Conservation (phyloP, 257 asterid species). For the Euphrasia confusa region DNA sequence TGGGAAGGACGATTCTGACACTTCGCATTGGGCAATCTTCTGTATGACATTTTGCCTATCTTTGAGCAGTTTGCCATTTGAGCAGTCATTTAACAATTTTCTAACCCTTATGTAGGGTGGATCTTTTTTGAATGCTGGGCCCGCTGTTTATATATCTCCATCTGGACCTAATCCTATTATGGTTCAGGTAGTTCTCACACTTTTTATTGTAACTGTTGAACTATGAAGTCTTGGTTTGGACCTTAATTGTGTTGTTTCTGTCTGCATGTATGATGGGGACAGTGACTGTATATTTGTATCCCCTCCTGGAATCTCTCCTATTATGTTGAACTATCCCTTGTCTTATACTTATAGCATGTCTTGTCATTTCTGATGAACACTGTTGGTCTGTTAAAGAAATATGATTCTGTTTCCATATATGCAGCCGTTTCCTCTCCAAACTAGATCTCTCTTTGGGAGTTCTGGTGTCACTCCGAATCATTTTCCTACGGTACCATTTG, state of each 20-base stretch:
- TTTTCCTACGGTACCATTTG: conserved; percentile 46
- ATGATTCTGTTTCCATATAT: conserved; percentile 24
- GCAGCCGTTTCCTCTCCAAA: conserved; percentile 97
- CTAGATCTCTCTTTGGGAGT: conserved; percentile 65
- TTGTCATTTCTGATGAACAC: not conserved
- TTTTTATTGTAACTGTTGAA: conserved; percentile 4
- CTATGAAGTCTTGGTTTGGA: not conserved
- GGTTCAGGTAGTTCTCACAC: conserved; percentile 68
- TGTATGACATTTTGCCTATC: conserved; percentile 43
- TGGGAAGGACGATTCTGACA: conserved; percentile 88
- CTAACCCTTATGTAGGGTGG: conserved; percentile 65
- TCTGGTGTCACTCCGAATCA: conserved; percentile 42
- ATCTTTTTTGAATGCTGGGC: conserved; percentile 86
- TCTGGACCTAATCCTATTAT: conserved; percentile 95
- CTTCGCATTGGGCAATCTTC: conserved; percentile 81
- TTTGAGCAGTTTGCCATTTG: conserved; percentile 7
- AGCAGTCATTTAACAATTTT: conserved; percentile 21
- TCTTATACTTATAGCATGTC: conserved; percentile 6
- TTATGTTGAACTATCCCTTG: not conserved
- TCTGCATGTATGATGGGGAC: conserved; percentile 1
- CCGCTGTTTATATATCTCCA: conserved; percentile 90
- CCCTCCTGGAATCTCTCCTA: not conserved
- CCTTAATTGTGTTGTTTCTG: not conserved
- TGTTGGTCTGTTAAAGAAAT: not conserved
- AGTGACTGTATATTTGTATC: not conserved